These are phyloP conservation scores for Malus fusca DNA, from an alignment of 306 rosid species.

Conservation along the genomic window DNA sequence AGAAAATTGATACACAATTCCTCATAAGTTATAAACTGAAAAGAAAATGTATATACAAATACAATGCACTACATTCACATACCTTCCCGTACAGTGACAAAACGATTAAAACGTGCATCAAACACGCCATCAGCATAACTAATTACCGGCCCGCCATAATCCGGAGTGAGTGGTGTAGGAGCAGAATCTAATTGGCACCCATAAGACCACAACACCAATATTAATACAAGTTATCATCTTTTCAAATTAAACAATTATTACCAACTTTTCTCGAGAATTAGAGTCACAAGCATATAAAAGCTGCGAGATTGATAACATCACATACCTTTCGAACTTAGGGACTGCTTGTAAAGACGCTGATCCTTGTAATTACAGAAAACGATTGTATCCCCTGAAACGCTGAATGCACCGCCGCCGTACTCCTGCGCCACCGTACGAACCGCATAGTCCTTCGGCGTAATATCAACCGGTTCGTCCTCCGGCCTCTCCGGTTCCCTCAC, in stretches of 20 bases:
- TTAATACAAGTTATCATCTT: neutral
- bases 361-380: constrained; percentile 80
- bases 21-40: neutral
- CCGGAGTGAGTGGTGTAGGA: constrained; percentile 67
- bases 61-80: neutral
- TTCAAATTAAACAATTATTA: neutral
- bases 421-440: constrained; percentile 92
- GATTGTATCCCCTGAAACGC: constrained; percentile 54
- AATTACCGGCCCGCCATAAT: constrained; percentile 59
- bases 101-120: constrained; percentile 71
- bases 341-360: constrained; percentile 81
- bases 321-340: constrained; percentile 38
- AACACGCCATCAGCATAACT: constrained; percentile 85
- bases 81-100: constrained; percentile 82
- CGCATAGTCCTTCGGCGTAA: constrained; percentile 76
- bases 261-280: neutral
- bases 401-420: constrained; percentile 87
- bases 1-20: neutral
- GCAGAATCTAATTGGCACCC: constrained; percentile 42
- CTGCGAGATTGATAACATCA: neutral
- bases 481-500: constrained; percentile 59
- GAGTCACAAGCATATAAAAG: neutral
- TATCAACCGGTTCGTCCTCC: constrained; percentile 54
- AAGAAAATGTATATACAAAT: neutral
- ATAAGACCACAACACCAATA: neutral